Evolutionary conservation across 129 eudicot species (phyloP), one percentile per base, ranked within the genome.

Genomic region (Smallanthus sonchifolius): DNA sequence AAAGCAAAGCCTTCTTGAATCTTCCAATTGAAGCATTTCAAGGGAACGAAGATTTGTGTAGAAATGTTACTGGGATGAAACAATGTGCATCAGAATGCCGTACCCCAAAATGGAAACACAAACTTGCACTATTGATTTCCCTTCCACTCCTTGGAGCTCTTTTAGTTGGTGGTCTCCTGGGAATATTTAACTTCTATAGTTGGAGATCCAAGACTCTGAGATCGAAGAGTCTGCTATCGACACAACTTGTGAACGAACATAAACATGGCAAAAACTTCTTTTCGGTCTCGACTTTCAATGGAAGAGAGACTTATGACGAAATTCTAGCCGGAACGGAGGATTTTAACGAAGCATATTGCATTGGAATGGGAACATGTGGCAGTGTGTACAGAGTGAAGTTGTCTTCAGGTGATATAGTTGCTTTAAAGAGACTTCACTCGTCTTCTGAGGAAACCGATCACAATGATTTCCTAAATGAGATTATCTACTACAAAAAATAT

Each of bases 21-120:
- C 44, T 65, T 20, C 17, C 82, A 2, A 2, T 76, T 1, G 70
- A 61, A 4, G 16, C 48, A 0, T 48, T 80, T 17, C 38, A 14
- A 62, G 77, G 77, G 24, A 81, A 81, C 57, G 57, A 63, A 65
- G 78, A 54, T 34, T 65, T 81, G n/a, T 76, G 85, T 24, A 77
- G 81, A n/a, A 71, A 76, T 30, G 51, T 44, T 6, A 76, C 14
- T 3, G 85, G 85, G 16, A 37, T 81, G 17, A 70, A 35, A 30
- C 62, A 48, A 5, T 81, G 85, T 19, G n/a, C 63, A 30, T 38
- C 16, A 15, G 62, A 8, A 42, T 54, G 9, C 35, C 38, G 43
- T 52, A 14, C 36, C 0, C n/a, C 47, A 2, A 70, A 48, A 6
- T 6, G 16, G 15, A 15, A 2, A 47, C 51, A 40, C 17, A 66